phyloP scores from a whole-genome alignment of 2,329 filamentous ascomycete species.

The Venturiaceae sp. region DNA sequence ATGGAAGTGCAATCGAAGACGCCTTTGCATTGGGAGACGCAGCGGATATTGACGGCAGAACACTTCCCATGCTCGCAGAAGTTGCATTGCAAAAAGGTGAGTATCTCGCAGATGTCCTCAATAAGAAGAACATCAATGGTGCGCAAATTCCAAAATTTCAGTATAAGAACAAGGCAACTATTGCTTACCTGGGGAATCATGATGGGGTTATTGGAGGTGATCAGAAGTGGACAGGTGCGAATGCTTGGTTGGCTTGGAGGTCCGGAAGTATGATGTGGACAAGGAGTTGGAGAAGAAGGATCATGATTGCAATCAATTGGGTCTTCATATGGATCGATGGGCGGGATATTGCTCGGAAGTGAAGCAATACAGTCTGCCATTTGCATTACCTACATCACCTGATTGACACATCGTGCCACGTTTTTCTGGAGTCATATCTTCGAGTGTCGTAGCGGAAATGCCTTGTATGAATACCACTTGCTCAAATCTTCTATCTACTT shows the following conservation, averaged over 20 bases:
- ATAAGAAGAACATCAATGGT: slow-evolving; percentile 36
- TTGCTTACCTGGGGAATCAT: slow-evolving; percentile 31
- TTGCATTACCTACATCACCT: no score
- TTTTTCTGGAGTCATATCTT: neutral
- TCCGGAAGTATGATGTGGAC: slow-evolving; percentile 26
- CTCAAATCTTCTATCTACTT: neutral
- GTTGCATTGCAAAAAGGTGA: slow-evolving; percentile 29
- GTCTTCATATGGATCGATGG: slow-evolving; percentile 21
- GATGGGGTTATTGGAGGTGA: slow-evolving; percentile 27
- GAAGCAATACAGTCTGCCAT: no score
- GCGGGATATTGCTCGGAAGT: slow-evolving; percentile 26
- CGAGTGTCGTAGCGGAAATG: neutral
- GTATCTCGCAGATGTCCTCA: slow-evolving; percentile 22
- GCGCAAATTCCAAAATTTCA: slow-evolving; percentile 21
- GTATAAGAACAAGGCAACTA: slow-evolving; percentile 26
- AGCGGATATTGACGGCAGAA: slow-evolving; percentile 26
- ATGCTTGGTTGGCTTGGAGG: slow-evolving; percentile 35
- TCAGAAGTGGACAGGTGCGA: slow-evolving; percentile 29
- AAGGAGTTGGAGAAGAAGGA: slow-evolving; percentile 21
- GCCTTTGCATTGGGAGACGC: slow-evolving; percentile 28
- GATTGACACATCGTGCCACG: neutral
- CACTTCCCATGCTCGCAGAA: slow-evolving; percentile 25
- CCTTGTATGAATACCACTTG: neutral
- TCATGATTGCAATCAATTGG: slow-evolving; percentile 25
- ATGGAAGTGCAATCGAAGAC: slow-evolving; percentile 17